These are phyloP conservation scores for Leptosphaerulina australis DNA, from an alignment of 2,329 filamentous ascomycete genomes.

Conservation along the genomic window DNA sequence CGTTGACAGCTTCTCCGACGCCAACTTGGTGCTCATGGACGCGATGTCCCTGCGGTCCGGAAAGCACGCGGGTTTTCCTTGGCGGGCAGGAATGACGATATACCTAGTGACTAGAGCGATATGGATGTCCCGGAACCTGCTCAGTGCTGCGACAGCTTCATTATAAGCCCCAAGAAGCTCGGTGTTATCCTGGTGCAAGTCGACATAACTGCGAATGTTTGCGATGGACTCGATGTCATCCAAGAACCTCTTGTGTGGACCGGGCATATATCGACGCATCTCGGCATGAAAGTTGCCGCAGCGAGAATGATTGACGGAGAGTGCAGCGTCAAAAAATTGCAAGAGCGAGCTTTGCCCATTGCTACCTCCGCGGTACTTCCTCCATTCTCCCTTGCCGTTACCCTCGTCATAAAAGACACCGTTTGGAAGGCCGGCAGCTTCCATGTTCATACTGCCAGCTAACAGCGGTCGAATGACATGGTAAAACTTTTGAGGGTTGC, in stretches of 20 bases:
- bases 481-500: constrained; percentile 57
- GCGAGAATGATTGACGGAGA: constrained; percentile 58
- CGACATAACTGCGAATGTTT: constrained; percentile 55
- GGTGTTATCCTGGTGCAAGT: constrained; percentile 39
- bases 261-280: constrained; percentile 63
- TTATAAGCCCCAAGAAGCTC: constrained; percentile 55
- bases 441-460: constrained; percentile 62
- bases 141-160: constrained; percentile 53
- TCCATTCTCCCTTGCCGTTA: constrained; percentile 56
- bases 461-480: constrained; percentile 59
- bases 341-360: constrained; percentile 62
- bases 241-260: constrained; percentile 58
- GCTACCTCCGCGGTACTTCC: constrained; percentile 59
- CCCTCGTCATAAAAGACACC: constrained; percentile 61
- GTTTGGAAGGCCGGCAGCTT: constrained; percentile 55
- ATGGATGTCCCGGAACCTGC: constrained; percentile 58
- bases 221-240: constrained; percentile 53
- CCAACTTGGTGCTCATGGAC: constrained; percentile 52
- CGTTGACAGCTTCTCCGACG: constrained; percentile 38
- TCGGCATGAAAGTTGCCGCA: constrained; percentile 48
- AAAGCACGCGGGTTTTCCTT: constrained; percentile 28
- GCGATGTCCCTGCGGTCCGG: constrained; percentile 51
- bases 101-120: constrained; percentile 61
- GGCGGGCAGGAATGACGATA: constrained; percentile 55
- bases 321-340: constrained; percentile 60